These are phyloP conservation scores for Eudorina sp. DNA, from an alignment of 139 green algal genomes.

Conservation along the genomic window DNA sequence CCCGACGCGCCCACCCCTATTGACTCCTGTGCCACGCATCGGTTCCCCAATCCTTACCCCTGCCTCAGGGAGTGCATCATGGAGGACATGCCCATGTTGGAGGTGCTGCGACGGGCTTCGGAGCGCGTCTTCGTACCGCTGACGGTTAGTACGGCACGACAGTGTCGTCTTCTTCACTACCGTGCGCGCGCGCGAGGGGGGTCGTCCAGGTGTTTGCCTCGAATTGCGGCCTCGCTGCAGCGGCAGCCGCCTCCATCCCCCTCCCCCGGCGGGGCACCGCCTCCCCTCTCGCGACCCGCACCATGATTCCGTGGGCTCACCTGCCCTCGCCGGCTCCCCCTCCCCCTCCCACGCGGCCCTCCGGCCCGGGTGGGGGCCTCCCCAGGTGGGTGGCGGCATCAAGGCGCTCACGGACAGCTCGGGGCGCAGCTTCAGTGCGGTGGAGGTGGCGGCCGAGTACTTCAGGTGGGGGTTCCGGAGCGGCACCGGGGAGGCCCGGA, in stretches of 20 bases:
- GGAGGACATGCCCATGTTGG: slow-evolving; percentile 96
- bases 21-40: too few species aligned
- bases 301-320: neutral
- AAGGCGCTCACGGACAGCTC: slow-evolving; percentile 89
- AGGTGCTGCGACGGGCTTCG: slow-evolving; percentile 82
- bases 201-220: too few species aligned
- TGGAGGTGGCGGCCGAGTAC: slow-evolving; percentile 97
- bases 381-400: slow-evolving; percentile 93
- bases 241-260: neutral
- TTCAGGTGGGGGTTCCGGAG: slow-evolving; percentile 85
- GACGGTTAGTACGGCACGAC: slow-evolving; percentile 67
- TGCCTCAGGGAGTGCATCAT: slow-evolving; percentile 79
- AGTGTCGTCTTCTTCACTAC: too few species aligned
- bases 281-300: too few species aligned
- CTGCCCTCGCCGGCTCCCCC: neutral
- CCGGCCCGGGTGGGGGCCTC: neutral
- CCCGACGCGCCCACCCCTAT: neutral
- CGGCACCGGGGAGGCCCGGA: too few species aligned
- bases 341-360: neutral
- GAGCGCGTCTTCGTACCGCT: slow-evolving; percentile 98
- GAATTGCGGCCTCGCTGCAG: neutral
- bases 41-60: neutral
- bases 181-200: too few species aligned
- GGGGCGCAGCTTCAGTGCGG: slow-evolving; percentile 83
- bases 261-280: too few species aligned